Percentiles rank a stretch among this genome's conserved stretches.
Conservation (phyloP, 2,329 filamentous ascomycete species). For the Colletotrichum orchidophilum region DNA sequence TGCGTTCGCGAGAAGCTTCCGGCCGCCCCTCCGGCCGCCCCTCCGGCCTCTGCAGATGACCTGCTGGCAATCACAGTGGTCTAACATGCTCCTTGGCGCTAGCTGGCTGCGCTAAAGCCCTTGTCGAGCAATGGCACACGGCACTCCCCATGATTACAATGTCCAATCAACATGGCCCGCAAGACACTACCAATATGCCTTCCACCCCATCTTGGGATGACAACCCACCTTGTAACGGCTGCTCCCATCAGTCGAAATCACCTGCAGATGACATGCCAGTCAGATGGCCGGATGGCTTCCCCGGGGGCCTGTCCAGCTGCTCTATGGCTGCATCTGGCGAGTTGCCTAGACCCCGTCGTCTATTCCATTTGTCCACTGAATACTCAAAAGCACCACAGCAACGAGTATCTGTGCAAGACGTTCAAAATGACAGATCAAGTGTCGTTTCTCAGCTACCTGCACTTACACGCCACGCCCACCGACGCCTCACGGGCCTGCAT, state of each 20-base stretch:
- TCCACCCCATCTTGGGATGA: background rate
- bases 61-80: conserved; percentile 13
- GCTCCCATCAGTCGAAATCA: conserved; percentile 24
- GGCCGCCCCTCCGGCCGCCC: conserved; percentile 10
- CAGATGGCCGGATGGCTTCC: conserved; percentile 28
- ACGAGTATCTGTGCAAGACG: conserved; percentile 1
- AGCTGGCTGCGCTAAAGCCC: conserved; percentile 16
- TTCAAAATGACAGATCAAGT: conserved; percentile 29
- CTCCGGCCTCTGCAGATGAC: conserved; percentile 10
- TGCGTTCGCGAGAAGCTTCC: conserved; percentile 24
- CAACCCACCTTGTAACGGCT: conserved; percentile 25
- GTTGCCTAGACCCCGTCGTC: background rate
- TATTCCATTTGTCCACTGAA: background rate
- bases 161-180: conserved; percentile 21
- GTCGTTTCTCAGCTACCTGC: conserved; percentile 23
- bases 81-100: conserved; percentile 14
- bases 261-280: conserved; percentile 26
- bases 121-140: conserved; percentile 27
- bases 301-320: conserved; percentile 26
- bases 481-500: background rate
- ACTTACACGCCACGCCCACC: conserved; percentile 11
- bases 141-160: background rate
- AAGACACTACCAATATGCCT: background rate
- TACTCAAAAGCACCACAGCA: background rate
- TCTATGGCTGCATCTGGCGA: conserved; percentile 12